Conservation (phyloP, 2,329 filamentous ascomycete genomes). For the Diaporthe citri region DNA sequence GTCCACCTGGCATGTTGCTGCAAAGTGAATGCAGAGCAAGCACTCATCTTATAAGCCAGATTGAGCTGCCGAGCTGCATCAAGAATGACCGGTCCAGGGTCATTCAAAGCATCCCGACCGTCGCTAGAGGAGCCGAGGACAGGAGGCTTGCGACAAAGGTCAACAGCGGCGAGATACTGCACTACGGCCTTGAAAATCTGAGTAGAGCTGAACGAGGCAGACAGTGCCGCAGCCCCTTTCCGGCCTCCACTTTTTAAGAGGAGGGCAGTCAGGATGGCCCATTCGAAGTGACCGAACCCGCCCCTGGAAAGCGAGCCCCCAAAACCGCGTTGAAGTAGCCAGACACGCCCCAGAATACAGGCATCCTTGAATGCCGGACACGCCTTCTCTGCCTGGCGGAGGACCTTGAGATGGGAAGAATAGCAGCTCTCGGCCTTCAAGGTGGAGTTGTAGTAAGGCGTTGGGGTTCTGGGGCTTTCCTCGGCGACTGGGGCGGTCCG, state of each 20-base stretch:
- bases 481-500: constrained; percentile 64
- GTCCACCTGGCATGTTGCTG: constrained; percentile 81
- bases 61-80: constrained; percentile 83
- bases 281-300: constrained; percentile 95
- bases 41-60: constrained; percentile 88
- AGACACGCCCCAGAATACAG: constrained; percentile 86
- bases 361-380: constrained; percentile 84
- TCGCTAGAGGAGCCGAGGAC: constrained; percentile 61
- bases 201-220: constrained; percentile 86
- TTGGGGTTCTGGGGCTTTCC: constrained; percentile 58
- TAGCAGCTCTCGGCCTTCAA: constrained; percentile 83
- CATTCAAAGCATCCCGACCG: constrained; percentile 56
- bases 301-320: constrained; percentile 76
- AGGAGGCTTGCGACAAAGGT: constrained; percentile 77
- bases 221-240: constrained; percentile 78
- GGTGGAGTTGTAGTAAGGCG: constrained; percentile 90
- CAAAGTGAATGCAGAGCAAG: constrained; percentile 83
- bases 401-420: constrained; percentile 79
- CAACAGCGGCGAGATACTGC: constrained; percentile 84
- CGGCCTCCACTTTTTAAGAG: constrained; percentile 83
- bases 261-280: constrained; percentile 83
- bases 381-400: constrained; percentile 77
- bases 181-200: constrained; percentile 95
- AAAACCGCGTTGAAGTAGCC: constrained; percentile 91
- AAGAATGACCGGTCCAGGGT: constrained; percentile 77